A percentile compares a stretch with the other conserved stretches of the same genome.
Conservation (phyloP, 768 basidiomycete species). For the Termitomyces sp. region DNA sequence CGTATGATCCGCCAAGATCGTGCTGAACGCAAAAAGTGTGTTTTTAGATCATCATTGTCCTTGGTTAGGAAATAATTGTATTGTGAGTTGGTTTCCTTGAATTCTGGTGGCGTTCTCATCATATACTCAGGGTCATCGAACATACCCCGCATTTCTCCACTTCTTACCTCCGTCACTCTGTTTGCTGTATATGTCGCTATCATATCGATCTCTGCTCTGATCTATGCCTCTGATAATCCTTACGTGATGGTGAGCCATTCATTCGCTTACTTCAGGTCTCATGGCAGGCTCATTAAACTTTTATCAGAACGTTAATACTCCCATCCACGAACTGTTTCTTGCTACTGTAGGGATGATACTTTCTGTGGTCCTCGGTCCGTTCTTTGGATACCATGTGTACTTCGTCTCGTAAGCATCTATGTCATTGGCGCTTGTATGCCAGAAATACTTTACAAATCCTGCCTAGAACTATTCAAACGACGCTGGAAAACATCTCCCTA, state of each 20-base stretch:
- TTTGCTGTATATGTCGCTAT: constrained; percentile 58
- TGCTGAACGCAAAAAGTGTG: neutral
- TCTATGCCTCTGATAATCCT: constrained; percentile 65
- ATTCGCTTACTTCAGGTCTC: neutral
- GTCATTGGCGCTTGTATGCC: constrained; percentile 5
- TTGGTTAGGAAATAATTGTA: constrained; percentile 75
- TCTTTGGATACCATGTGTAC: constrained; percentile 73
- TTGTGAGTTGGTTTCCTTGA: constrained; percentile 45
- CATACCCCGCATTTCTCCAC: constrained; percentile 81
- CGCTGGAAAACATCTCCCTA: constrained; percentile 71
- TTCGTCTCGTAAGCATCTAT: constrained; percentile 54
- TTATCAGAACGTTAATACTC: constrained; percentile 55
- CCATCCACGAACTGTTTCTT: constrained; percentile 68
- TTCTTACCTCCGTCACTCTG: constrained; percentile 62
- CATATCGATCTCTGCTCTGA: constrained; percentile 50
- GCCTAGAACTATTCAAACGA: constrained; percentile 83
- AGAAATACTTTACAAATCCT: neutral
- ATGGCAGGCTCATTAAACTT: neutral
- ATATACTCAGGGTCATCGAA: constrained; percentile 64
- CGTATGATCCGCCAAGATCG: neutral
- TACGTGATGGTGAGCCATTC: constrained; percentile 56
- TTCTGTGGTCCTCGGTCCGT: constrained; percentile 67
- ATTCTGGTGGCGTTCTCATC: neutral
- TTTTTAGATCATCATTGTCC: constrained; percentile 79
- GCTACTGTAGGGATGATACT: constrained; percentile 58